Conservation (phyloP, 2,329 filamentous ascomycete species). For the Leptodontidium sp. region DNA sequence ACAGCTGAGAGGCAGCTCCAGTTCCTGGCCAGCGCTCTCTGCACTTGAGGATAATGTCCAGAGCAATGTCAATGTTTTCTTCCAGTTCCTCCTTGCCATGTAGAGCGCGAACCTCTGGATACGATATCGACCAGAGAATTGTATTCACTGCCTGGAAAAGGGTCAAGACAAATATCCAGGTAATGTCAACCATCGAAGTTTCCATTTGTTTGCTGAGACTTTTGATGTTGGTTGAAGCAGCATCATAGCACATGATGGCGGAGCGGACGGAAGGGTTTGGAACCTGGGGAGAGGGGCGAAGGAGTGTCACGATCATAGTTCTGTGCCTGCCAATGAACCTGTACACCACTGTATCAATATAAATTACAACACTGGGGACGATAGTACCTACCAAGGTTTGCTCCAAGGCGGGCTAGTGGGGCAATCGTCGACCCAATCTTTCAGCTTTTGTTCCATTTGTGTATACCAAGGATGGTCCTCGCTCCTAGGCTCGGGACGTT, state of each 20-base stretch:
- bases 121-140: constrained; percentile 90
- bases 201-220: constrained; percentile 83
- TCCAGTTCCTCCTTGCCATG: constrained; percentile 81
- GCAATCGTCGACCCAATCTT: constrained; percentile 79
- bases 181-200: constrained; percentile 79
- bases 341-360: constrained; percentile 35
- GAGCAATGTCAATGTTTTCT: constrained; percentile 73
- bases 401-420: constrained; percentile 77
- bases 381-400: constrained; percentile 71
- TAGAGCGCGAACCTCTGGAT: constrained; percentile 78
- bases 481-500: constrained; percentile 76
- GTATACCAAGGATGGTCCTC: constrained; percentile 89
- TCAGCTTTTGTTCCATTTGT: constrained; percentile 79
- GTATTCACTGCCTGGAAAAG: constrained; percentile 94
- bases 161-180: constrained; percentile 90
- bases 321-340: constrained; percentile 78
- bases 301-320: constrained; percentile 87
- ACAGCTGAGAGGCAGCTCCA: constrained; percentile 82
- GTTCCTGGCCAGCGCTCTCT: constrained; percentile 93
- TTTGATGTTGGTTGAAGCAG: constrained; percentile 81
- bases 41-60: constrained; percentile 82
- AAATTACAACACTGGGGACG: not conserved
- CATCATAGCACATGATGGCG: constrained; percentile 83
- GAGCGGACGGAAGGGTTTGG: constrained; percentile 83
- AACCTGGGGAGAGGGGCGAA: constrained; percentile 90